Conservation (phyloP, 164 flowering plant genomes). For the Vitis cinerea region DNA sequence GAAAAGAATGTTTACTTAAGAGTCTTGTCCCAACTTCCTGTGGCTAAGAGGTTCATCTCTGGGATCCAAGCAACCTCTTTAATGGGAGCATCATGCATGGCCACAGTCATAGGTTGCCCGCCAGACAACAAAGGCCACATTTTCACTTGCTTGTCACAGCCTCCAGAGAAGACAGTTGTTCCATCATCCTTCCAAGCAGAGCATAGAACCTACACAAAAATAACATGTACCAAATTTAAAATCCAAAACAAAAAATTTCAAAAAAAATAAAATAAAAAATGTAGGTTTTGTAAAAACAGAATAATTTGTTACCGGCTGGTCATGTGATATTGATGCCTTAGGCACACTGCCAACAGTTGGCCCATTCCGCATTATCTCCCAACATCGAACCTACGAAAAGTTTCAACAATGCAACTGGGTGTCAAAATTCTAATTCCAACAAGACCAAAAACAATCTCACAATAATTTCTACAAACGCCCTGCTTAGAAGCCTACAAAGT, state of each 20-base stretch:
- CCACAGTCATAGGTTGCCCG: conserved; percentile 76
- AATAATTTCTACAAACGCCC: too few species aligned
- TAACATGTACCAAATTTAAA: background rate
- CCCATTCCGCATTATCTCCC: conserved; percentile 72
- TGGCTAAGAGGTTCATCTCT: conserved; percentile 78
- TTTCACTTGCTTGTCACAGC: conserved; percentile 95
- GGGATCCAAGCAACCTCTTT: conserved; percentile 94
- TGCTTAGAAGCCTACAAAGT: too few species aligned
- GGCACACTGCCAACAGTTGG: conserved; percentile 47
- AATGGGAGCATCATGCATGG: conserved; percentile 92
- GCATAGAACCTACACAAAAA: conserved; percentile 67
- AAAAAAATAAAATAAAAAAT: background rate
- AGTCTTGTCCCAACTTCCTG: conserved; percentile 98
- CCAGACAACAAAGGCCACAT: conserved; percentile 96
- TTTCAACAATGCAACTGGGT: background rate
- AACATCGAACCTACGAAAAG: conserved; percentile 77
- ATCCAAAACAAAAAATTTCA: background rate
- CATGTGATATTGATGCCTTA: conserved; percentile 83
- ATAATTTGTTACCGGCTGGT: conserved; percentile 69
- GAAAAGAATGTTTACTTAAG: conserved; percentile 39
- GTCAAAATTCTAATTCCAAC: background rate
- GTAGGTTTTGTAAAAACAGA: background rate
- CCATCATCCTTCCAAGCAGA: conserved; percentile 99
- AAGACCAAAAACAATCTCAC: background rate
- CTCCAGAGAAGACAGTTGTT: conserved; percentile 92